Percentiles rank a stretch among this genome's conserved stretches.
Conservation (phyloP, 768 basidiomycete genomes). For the Tylopilus rubrobrunneus region DNA sequence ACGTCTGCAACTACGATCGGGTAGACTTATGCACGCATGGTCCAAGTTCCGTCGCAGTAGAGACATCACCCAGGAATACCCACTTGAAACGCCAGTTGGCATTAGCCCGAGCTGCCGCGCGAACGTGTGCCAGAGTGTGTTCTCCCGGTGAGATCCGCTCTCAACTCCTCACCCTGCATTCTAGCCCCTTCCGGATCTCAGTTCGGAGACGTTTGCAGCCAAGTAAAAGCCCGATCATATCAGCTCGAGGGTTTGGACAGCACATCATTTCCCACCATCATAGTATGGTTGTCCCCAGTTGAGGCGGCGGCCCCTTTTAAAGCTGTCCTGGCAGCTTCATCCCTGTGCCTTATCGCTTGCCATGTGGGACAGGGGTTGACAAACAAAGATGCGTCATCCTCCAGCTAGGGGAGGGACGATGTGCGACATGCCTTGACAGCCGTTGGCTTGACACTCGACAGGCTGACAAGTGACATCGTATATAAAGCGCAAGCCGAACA, state of each 20-base stretch:
- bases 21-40: neutral
- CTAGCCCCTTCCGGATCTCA: slow-evolving; percentile 20
- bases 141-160: slow-evolving; percentile 25
- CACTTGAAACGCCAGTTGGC: slow-evolving; percentile 19
- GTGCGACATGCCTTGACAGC: slow-evolving; percentile 1
- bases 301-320: slow-evolving; percentile 14
- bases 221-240: slow-evolving; percentile 22
- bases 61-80: slow-evolving; percentile 1
- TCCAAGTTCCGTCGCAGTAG: slow-evolving; percentile 11
- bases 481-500: slow-evolving; percentile 1
- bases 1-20: neutral
- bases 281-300: slow-evolving; percentile 11
- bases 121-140: neutral
- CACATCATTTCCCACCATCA: slow-evolving; percentile 13
- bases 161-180: slow-evolving; percentile 15
- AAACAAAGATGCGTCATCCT: slow-evolving; percentile 12
- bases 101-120: slow-evolving; percentile 9
- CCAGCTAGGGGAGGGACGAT: neutral
- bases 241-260: slow-evolving; percentile 10
- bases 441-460: slow-evolving; percentile 4
- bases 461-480: slow-evolving; percentile 5
- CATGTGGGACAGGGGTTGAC: slow-evolving; percentile 14
- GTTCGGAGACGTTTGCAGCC: slow-evolving; percentile 13
- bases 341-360: slow-evolving; percentile 17
- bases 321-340: neutral